Evolutionary conservation across 2,329 filamentous ascomycete genomes (phyloP), one percentile per base, ranked within the genome.

Genomic region (Penicillium crustosum): DNA sequence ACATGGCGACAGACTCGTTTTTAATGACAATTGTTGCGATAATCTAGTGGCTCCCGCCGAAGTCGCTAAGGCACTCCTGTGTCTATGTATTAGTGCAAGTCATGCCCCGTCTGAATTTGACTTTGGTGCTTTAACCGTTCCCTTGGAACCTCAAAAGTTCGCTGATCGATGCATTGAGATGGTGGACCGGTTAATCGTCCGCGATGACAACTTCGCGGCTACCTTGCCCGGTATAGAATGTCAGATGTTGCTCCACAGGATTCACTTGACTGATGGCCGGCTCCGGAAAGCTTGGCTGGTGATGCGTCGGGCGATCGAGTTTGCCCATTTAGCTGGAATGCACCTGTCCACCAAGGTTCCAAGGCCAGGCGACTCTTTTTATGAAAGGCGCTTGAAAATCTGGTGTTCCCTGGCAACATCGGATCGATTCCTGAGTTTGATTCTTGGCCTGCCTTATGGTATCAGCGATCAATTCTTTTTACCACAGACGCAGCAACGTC

Each of bases 271-370:
- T 56, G 79, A 83, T 59, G 84, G 83, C 2, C 79, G 81, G 42
- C 82, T 84, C 12, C 78, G 81, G 36, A 77, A 80, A 60, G 79
- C 81, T 1, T 86, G 83, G 84, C 71, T 83, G 6, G 68, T 77
- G 9, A 76, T 76, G 41, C 78, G 83, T 13, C 77, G 79, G 41
- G 83, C 78, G 4, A 72, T 86, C 39, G 80, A 80, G 63, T 79
- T 81, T 57, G 78, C 78, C 7, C 77, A 85, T 58, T 70, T 86
- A 1, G 78, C 83, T 1, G 81, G 82, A 61, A 75, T 78, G 33
- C 77, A 82, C 59, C 66, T 75, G 10, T 69, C 73, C 21, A 66
- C 68, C 23, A 70, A 70, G 13, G 63, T 67, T 6, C 65, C 65
- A 33, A 65, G 63, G 33, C 67, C 68, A 12, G 61, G 56, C 5